Percentiles rank a stretch among this genome's conserved stretches.
Evolutionary conservation across 495 filamentous ascomycete species (phyloP).

Genomic region (Penicillium mononematosum): DNA sequence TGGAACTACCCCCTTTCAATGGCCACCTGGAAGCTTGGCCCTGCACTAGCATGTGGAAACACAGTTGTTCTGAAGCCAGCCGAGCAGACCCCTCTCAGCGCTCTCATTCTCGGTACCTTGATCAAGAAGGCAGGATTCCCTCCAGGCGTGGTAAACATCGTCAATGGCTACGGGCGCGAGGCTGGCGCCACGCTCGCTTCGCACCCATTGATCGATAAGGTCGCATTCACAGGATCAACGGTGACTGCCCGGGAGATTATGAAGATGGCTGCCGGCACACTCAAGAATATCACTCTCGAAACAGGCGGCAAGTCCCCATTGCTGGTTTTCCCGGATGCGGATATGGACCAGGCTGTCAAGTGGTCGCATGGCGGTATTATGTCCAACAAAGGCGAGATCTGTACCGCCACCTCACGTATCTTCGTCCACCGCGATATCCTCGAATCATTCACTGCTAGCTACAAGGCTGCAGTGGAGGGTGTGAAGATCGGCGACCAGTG

Average conservation of each 20-base stretch:
- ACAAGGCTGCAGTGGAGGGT: slow-evolving; percentile 63
- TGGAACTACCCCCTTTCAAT: slow-evolving; percentile 90
- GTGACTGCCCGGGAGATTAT: slow-evolving; percentile 80
- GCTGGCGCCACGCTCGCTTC: slow-evolving; percentile 76
- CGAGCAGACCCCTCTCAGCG: slow-evolving; percentile 86
- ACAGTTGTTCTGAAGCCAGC: slow-evolving; percentile 85
- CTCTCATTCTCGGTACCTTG: slow-evolving; percentile 72
- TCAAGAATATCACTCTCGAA: slow-evolving; percentile 94
- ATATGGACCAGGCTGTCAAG: slow-evolving; percentile 80
- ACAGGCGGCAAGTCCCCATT: slow-evolving; percentile 87
- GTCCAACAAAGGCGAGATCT: slow-evolving; percentile 85
- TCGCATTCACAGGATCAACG: slow-evolving; percentile 89
- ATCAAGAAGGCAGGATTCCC: slow-evolving; percentile 88
- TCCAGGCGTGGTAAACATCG: slow-evolving; percentile 86
- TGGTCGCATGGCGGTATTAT: slow-evolving; percentile 79
- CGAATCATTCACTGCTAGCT: slow-evolving; percentile 69
- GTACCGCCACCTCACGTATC: slow-evolving; percentile 83
- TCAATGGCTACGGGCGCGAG: slow-evolving; percentile 76
- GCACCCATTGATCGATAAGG: slow-evolving; percentile 77
- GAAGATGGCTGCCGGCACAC: slow-evolving; percentile 76
- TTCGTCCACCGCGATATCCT: slow-evolving; percentile 78
- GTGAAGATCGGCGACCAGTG: slow-evolving; percentile 83
- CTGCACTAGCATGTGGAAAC: slow-evolving; percentile 84
- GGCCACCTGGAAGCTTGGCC: slow-evolving; percentile 91
- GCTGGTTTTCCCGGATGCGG: slow-evolving; percentile 82